A percentile compares a stretch with the other conserved stretches of the same genome.
phyloP scores from a whole-genome alignment of 768 basidiomycete species.

The Hebeloma cylindrosporum region DNA sequence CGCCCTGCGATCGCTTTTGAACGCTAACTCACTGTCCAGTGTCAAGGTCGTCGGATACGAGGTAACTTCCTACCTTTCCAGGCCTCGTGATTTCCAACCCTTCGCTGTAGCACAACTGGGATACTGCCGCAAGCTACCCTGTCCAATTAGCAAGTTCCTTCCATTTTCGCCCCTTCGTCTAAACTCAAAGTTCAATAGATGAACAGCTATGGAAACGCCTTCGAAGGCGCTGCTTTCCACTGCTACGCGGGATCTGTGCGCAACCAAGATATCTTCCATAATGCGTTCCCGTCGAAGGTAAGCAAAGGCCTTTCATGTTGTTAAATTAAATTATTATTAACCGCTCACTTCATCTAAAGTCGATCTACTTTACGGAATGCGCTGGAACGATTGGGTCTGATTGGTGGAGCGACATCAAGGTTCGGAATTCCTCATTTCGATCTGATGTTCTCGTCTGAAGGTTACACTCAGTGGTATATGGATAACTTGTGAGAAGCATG shows the following conservation, averaged over 20 bases:
- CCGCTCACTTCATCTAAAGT: constrained; percentile 24
- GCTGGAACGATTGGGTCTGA: constrained; percentile 63
- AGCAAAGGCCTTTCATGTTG: not conserved
- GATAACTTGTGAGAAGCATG: constrained; percentile 50
- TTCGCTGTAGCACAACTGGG: constrained; percentile 65
- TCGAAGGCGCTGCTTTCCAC: constrained; percentile 70
- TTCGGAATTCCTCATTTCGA: constrained; percentile 19
- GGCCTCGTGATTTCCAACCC: not conserved
- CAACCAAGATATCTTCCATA: constrained; percentile 57
- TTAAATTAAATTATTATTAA: constrained; percentile 30
- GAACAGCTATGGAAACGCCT: constrained; percentile 53
- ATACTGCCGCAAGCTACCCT: constrained; percentile 61
- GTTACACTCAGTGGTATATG: constrained; percentile 68
- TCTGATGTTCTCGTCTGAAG: not conserved
- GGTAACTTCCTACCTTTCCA: constrained; percentile 12
- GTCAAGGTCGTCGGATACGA: constrained; percentile 62
- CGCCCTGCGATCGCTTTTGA: constrained; percentile 54
- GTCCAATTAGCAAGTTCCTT: constrained; percentile 38
- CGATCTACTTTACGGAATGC: constrained; percentile 61
- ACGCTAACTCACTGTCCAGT: constrained; percentile 57
- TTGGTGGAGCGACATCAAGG: constrained; percentile 84
- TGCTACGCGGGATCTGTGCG: constrained; percentile 61
- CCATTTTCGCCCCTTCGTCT: not conserved
- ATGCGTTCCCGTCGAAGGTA: constrained; percentile 56
- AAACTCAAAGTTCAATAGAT: constrained; percentile 34